A percentile compares a stretch with the other conserved stretches of the same genome.
Evolutionary conservation across 2,329 filamentous ascomycete species (phyloP).

Genomic region (Verticillium dahliae): DNA sequence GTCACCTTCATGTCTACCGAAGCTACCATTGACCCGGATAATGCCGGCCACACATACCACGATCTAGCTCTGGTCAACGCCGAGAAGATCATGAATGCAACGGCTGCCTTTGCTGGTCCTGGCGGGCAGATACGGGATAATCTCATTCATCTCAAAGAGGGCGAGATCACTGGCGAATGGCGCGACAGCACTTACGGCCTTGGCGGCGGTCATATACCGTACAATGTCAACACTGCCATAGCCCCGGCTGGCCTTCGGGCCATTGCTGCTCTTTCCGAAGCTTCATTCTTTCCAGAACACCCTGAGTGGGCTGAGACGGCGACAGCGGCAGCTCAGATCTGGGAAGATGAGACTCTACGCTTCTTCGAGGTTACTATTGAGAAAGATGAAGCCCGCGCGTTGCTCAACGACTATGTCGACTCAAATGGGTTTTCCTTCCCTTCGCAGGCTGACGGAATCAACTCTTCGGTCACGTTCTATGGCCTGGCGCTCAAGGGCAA

Average conservation of each 20-base stretch:
- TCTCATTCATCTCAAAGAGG: slow-evolving; percentile 49
- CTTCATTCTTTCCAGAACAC: slow-evolving; percentile 43
- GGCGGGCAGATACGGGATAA: slow-evolving; percentile 42
- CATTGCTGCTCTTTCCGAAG: slow-evolving; percentile 43
- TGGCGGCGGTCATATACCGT: slow-evolving; percentile 56
- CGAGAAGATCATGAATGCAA: slow-evolving; percentile 50
- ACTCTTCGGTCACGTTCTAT: slow-evolving; percentile 43
- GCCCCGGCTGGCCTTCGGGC: slow-evolving; percentile 54
- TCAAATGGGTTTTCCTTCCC: slow-evolving; percentile 8
- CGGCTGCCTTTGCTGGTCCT: slow-evolving; percentile 42
- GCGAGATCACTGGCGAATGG: slow-evolving; percentile 54
- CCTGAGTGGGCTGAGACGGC: slow-evolving; percentile 38
- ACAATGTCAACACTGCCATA: slow-evolving; percentile 58
- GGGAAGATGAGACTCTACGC: slow-evolving; percentile 53
- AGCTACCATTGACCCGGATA: slow-evolving; percentile 42
- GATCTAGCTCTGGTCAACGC: slow-evolving; percentile 45
- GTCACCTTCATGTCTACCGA: slow-evolving; percentile 29
- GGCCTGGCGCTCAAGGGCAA: slow-evolving; percentile 50
- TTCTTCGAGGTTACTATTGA: slow-evolving; percentile 47
- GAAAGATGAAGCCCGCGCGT: slow-evolving; percentile 29
- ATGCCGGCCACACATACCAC: slow-evolving; percentile 44
- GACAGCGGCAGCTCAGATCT: slow-evolving; percentile 46
- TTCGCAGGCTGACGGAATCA: neutral
- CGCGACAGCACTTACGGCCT: slow-evolving; percentile 54
- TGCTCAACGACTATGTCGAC: slow-evolving; percentile 40